Base-by-base conservation (phyloP, 1,139 yeast species). In the Hyphopichia buzzinii region DNA sequence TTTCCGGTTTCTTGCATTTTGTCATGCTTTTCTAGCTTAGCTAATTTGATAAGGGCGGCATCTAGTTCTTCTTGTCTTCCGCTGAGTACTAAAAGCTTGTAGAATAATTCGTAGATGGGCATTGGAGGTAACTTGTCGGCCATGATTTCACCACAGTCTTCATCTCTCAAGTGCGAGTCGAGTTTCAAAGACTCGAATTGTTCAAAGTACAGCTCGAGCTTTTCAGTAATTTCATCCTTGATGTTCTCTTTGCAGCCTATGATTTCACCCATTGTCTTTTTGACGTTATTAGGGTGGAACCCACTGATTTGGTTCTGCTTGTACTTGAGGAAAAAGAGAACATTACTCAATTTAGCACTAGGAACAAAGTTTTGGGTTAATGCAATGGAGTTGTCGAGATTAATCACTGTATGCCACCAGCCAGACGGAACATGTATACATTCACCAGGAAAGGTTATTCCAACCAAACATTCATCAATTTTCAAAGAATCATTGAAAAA, bases 401-500 rank as follows among this genome's bases (percentile, higher is more conserved):
- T 89, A 17, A 88, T 85, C 17, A 89, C 97, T 29, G 81, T 68
- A 63, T 89, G 97, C 97, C 97, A 89, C 97, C 97, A 89, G 1
- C 95, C 95, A 15, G 90, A 74, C 2, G 97, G 97, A 4, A 89
- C 97, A 54, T 84, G 79, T 74, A 88, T 76, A 46, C 88, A 82
- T 55, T 89, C 95, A 4, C 92, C 92, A 0, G 90, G 85, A 46
- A 79, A 79, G 0, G 95, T 84, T 10, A 88, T 67, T 1, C 87
- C 94, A 16, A 88, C 78, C 29, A 70, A 55, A 43, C 87, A 82
- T 37, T 72, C 74, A 4, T 67, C 66, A 11, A 76, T 52, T 37
- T 63, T 66, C 5, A 53, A 45, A 2, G 71, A 54, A 52, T 83
- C 92, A 47, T 81, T 78, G 64, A 80, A 87, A 49, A 84, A 88